A percentile compares a stretch with the other conserved stretches of the same genome.
phyloP scores from a whole-genome alignment of 108 stramenopile genomes.

The Nitzschia putrida region DNA sequence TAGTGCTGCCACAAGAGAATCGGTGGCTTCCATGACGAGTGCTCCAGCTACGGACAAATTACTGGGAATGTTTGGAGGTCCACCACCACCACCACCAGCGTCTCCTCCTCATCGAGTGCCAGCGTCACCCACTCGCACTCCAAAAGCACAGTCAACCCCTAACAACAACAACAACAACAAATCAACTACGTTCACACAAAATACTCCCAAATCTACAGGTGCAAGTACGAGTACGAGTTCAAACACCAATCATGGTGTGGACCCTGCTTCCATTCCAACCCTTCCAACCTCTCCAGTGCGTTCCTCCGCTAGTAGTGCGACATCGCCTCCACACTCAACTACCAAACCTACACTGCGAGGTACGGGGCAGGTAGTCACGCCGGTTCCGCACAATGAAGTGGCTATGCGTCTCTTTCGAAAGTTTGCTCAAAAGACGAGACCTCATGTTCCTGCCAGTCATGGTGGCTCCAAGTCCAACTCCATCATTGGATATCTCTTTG shows the following conservation, averaged over 20 bases:
- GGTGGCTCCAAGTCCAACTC: conserved; percentile 58
- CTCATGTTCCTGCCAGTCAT: conserved; percentile 44
- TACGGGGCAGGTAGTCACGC: conserved; percentile 41
- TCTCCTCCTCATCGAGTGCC: background rate
- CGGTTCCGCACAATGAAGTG: conserved; percentile 61
- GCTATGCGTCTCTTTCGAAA: conserved; percentile 68
- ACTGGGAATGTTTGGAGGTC: conserved; percentile 27
- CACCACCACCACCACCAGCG: background rate
- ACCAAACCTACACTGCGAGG: conserved; percentile 25
- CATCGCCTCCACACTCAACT: conserved; percentile 6
- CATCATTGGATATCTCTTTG: conserved; percentile 55
- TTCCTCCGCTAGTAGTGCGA: background rate
- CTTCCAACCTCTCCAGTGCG: background rate
- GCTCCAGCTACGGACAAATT: conserved; percentile 47
- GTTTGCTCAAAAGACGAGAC: conserved; percentile 64
- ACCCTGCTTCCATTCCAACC: background rate
- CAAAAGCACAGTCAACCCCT: background rate
- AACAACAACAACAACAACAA: conserved; percentile 19
- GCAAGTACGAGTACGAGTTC: background rate
- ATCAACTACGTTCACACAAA: too few relatives aligned
- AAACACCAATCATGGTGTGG: background rate
- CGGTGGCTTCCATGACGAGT: background rate
- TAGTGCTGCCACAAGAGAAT: background rate
- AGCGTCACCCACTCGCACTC: background rate
- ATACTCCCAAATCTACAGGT: background rate